Base-by-base conservation (phyloP, 1,139 yeast genomes). In the Arxiozyma telluris region DNA sequence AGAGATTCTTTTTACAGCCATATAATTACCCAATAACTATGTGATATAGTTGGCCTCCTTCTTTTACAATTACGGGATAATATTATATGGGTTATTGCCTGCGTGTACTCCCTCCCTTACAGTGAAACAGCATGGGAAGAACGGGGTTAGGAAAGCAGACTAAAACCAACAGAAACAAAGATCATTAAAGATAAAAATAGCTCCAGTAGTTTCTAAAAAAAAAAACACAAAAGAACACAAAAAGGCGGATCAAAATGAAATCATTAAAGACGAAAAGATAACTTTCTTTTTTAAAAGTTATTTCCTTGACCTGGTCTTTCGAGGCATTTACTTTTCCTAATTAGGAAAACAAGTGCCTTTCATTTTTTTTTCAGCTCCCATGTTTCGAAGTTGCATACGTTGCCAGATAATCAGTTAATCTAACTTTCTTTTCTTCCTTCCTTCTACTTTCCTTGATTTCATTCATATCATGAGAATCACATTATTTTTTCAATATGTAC, bases 321-420 rank as follows among this genome's bases (percentile, higher is more conserved):
- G n/a, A 45, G 47, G 18, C 34, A 45, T 45, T 45, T 45, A 45
- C 47, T 27, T 45, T 45, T 30, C 47, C 47, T 20, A 15, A 18
- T 45, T 30, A 45, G 47, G 47, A 45, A 45, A 30, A 5, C 11
- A 45, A 25, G 17, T 45, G 17, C 39, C 27, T 21, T 44, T 23
- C 34, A 25, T 30, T 30, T 30, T 45, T 34, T 27, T 45, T 34
- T 27, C 8, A 45, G 18, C n/a, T 8, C 39, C 12, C 17, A 34
- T 15, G 17, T 11, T 27, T n/a, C 21, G 41, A 45, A 30, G 27
- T n/a, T 27, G 25, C 34, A 18, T 45, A 45, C 23, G n/a, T 45
- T 45, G 20, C 6, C 41, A 45, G 4, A 15, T 34, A 34, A 34
- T 34, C 39, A 34, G 39, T 34, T 15, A 34, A 15, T 34, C 39